Percentiles rank a stretch among this genome's conserved stretches.
These are phyloP conservation scores for Candida wancherniae DNA, from an alignment of 805 yeast genomes.

Conservation along the genomic window DNA sequence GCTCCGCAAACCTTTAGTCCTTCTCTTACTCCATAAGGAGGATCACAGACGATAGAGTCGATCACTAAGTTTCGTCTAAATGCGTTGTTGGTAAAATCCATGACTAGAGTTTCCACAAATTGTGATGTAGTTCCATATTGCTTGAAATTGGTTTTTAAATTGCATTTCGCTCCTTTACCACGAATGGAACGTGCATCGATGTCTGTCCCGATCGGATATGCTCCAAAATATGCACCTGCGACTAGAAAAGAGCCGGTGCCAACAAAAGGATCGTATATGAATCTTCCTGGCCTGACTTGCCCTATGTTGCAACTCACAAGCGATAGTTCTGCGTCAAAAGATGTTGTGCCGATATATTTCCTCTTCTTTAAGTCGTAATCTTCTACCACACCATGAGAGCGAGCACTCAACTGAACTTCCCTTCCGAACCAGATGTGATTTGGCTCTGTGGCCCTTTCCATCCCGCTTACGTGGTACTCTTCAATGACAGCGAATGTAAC, in stretches of 20 bases:
- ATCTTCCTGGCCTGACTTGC: slow-evolving; percentile 57
- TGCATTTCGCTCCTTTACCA: slow-evolving; percentile 56
- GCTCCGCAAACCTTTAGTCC: slow-evolving; percentile 93
- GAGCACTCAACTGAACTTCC: slow-evolving; percentile 55
- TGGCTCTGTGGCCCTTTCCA: slow-evolving; percentile 48
- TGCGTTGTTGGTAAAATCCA: slow-evolving; percentile 94
- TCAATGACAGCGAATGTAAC: slow-evolving; percentile 69
- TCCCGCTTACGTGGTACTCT: slow-evolving; percentile 52
- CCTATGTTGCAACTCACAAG: slow-evolving; percentile 84
- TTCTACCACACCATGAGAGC: slow-evolving; percentile 64
- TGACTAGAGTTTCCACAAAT: slow-evolving; percentile 73
- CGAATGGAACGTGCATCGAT: slow-evolving; percentile 77
- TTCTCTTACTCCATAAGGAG: slow-evolving; percentile 97
- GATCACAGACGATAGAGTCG: slow-evolving; percentile 89
- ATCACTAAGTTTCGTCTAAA: slow-evolving; percentile 56
- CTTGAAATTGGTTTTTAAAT: slow-evolving; percentile 61
- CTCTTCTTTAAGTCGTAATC: slow-evolving; percentile 76
- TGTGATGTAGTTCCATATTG: slow-evolving; percentile 58
- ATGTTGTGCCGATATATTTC: slow-evolving; percentile 90
- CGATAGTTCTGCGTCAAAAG: slow-evolving; percentile 92
- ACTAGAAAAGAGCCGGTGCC: slow-evolving; percentile 95
- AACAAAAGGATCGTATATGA: slow-evolving; percentile 90
- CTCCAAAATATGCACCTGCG: slow-evolving; percentile 83
- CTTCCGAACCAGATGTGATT: slow-evolving; percentile 69
- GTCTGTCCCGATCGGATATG: slow-evolving; percentile 79